A percentile compares a stretch with the other conserved stretches of the same genome.
Evolutionary conservation across 2,329 filamentous ascomycete species (phyloP).

Genomic region (Cordyceps cicadae): DNA sequence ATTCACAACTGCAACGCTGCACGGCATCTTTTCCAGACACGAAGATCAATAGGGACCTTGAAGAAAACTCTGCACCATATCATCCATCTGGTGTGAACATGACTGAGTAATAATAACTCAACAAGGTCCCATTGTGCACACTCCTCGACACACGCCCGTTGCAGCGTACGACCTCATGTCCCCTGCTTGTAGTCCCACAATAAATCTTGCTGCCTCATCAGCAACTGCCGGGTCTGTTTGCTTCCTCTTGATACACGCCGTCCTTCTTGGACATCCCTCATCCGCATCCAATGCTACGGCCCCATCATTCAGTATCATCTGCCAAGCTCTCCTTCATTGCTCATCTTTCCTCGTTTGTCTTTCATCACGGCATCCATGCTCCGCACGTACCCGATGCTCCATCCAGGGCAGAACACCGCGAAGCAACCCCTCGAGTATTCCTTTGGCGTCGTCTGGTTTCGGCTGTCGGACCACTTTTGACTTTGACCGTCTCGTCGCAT

Average conservation of each 20-base stretch:
- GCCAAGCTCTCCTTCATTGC: background rate
- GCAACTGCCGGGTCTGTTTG: background rate
- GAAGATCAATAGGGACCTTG: background rate
- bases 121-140: background rate
- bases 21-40: background rate
- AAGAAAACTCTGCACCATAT: background rate
- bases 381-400: background rate
- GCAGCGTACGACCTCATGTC: background rate
- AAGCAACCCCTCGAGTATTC: too few species aligned
- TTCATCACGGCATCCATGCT: background rate
- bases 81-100: background rate
- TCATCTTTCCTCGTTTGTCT: background rate
- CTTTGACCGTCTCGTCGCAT: conserved; percentile 1
- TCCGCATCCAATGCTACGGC: too few species aligned
- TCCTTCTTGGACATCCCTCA: too few species aligned
- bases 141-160: background rate
- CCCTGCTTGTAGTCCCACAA: background rate
- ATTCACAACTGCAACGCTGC: background rate
- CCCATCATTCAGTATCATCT: too few species aligned
- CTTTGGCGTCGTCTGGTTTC: too few species aligned
- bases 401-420: background rate
- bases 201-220: background rate
- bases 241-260: too few species aligned
- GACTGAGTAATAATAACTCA: background rate
- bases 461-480: background rate